These are phyloP conservation scores for Byssothecium circinans DNA, from an alignment of 2,329 filamentous ascomycete genomes.

Conservation along the genomic window DNA sequence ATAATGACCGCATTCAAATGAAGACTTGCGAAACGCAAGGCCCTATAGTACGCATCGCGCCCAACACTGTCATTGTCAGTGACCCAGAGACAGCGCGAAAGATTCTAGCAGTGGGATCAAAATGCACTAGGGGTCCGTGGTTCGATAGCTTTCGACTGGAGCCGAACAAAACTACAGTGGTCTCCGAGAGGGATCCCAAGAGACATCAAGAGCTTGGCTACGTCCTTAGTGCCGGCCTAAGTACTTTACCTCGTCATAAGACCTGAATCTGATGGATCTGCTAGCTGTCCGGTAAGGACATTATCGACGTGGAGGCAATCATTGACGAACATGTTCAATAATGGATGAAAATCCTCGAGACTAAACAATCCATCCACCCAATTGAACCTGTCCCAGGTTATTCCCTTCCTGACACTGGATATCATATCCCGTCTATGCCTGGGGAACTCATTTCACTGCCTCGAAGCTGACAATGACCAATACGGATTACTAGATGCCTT, in stretches of 20 bases:
- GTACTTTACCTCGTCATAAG: too few species aligned
- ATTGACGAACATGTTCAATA: conserved; percentile 51
- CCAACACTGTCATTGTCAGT: conserved; percentile 50
- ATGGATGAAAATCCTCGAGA: conserved; percentile 51
- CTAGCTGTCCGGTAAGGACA: conserved; percentile 56
- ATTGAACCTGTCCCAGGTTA: too few species aligned
- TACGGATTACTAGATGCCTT: too few species aligned
- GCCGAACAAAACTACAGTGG: conserved; percentile 52
- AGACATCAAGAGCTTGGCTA: conserved; percentile 44
- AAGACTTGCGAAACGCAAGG: too few species aligned
- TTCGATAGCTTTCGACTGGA: conserved; percentile 50
- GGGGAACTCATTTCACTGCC: too few species aligned
- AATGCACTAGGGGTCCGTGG: conserved; percentile 37
- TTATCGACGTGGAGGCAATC: conserved; percentile 51
- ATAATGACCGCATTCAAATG: too few species aligned
- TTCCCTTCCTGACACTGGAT: too few species aligned
- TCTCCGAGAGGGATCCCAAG: conserved; percentile 49
- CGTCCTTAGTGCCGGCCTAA: conserved; percentile 47
- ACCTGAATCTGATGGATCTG: too few species aligned
- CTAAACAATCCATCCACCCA: too few species aligned
- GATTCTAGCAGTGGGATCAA: conserved; percentile 43
- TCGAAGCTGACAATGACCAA: too few species aligned
- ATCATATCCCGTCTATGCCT: too few species aligned
- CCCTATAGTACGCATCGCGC: conserved; percentile 46
- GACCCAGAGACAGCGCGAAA: conserved; percentile 49